Percentiles rank a stretch among this genome's conserved stretches.
phyloP scores from a whole-genome alignment of 768 basidiomycete species.

The Sistotremastrum suecicum region DNA sequence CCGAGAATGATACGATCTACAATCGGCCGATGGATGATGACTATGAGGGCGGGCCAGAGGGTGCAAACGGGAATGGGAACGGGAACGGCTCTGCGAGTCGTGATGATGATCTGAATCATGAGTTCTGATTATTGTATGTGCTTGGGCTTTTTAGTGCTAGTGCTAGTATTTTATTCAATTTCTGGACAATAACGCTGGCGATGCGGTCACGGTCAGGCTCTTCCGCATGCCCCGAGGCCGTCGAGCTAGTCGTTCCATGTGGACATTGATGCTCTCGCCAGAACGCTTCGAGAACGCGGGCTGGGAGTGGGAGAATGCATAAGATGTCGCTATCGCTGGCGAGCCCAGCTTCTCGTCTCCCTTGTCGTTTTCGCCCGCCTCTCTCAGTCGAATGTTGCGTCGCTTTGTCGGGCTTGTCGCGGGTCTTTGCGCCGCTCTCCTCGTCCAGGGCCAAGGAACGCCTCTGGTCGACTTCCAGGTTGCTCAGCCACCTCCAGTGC shows the following conservation, averaged over 20 bases:
- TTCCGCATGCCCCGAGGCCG: not conserved
- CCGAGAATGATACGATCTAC: constrained; percentile 18
- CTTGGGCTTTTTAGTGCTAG: not conserved
- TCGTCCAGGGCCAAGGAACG: constrained; percentile 4
- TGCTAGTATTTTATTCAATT: not conserved
- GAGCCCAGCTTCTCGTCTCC: not conserved
- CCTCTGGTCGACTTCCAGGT: constrained; percentile 54
- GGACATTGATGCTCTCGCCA: constrained; percentile 14
- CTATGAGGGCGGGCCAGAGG: constrained; percentile 55
- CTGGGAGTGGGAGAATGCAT: too few relatives aligned
- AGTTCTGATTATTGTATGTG: constrained; percentile 30
- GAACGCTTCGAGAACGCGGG: too few relatives aligned
- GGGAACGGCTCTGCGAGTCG: constrained; percentile 15
- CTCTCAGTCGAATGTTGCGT: constrained; percentile 4
- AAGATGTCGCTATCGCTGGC: not conserved
- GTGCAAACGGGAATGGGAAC: constrained; percentile 15
- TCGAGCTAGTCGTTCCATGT: constrained; percentile 1
- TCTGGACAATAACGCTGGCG: not conserved
- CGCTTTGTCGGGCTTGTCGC: constrained; percentile 7
- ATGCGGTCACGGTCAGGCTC: not conserved
- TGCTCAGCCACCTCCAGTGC: constrained; percentile 57
- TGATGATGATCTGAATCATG: constrained; percentile 43
- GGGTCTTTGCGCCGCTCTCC: not conserved
- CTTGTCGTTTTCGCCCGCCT: constrained; percentile 7
- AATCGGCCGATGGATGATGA: constrained; percentile 37